phyloP scores from a whole-genome alignment of 2,329 filamentous ascomycete species.

The Aureobasidium melanogenum region DNA sequence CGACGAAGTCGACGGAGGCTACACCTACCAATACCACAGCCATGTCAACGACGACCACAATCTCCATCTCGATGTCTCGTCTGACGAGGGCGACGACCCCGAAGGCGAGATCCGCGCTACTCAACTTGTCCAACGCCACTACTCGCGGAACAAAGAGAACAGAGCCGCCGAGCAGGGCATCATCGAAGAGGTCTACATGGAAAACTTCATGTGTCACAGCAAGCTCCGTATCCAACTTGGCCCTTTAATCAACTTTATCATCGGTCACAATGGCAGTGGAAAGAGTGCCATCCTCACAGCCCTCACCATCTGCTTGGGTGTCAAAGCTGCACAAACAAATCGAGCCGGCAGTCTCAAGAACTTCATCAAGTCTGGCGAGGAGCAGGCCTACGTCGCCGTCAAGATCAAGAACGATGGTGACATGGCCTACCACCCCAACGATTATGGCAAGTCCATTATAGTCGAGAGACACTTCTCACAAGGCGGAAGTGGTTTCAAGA shows the following conservation, averaged over 20 bases:
- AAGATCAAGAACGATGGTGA: constrained; percentile 85
- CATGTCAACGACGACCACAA: constrained; percentile 2
- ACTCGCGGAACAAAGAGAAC: constrained; percentile 45
- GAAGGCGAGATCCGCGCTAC: constrained; percentile 21
- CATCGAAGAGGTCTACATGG: constrained; percentile 75
- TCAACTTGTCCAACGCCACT: constrained; percentile 23
- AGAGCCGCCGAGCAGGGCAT: constrained; percentile 74
- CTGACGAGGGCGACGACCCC: constrained; percentile 22
- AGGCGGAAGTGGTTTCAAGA: constrained; percentile 70
- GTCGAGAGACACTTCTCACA: constrained; percentile 85
- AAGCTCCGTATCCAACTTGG: constrained; percentile 77
- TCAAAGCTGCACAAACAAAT: constrained; percentile 87
- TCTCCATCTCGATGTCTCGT: constrained; percentile 12
- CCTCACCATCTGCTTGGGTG: constrained; percentile 87
- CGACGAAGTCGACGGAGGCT: constrained; percentile 4
- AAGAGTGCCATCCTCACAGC: constrained; percentile 95
- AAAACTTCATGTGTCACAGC: constrained; percentile 94
- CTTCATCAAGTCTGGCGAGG: constrained; percentile 81
- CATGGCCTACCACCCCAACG: constrained; percentile 71
- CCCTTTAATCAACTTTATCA: constrained; percentile 94
- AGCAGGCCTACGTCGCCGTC: constrained; percentile 65
- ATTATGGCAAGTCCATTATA: constrained; percentile 76
- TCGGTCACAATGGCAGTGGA: constrained; percentile 93
- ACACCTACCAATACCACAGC: constrained; percentile 8
- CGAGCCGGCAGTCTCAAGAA: constrained; percentile 81